These are phyloP conservation scores for Coprinopsis sp. DNA, from an alignment of 768 basidiomycete genomes.

Conservation along the genomic window DNA sequence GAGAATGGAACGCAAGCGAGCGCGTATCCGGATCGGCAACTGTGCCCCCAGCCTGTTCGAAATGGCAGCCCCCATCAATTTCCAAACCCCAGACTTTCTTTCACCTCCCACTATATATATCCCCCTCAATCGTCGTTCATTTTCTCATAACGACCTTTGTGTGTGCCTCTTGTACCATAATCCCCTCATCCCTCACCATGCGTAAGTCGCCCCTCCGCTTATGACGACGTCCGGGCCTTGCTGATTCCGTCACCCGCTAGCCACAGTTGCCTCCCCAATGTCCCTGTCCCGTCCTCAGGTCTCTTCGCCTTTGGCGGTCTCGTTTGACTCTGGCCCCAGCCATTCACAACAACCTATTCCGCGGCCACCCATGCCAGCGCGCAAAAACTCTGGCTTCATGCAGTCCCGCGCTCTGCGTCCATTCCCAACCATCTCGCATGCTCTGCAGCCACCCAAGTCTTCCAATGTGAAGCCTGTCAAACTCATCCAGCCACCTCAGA, in stretches of 20 bases:
- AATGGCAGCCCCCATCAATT: too few species aligned
- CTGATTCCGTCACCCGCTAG: conserved; percentile 16
- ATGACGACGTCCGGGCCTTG: neutral
- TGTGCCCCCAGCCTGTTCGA: too few species aligned
- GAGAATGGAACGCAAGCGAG: too few species aligned
- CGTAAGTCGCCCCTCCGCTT: conserved; percentile 1
- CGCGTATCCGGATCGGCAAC: too few species aligned
- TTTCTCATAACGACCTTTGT: too few species aligned
- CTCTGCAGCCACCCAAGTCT: conserved; percentile 31
- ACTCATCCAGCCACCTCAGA: conserved; percentile 74
- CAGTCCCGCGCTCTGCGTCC: conserved; percentile 74
- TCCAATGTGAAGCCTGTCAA: conserved; percentile 45
- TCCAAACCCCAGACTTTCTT: too few species aligned
- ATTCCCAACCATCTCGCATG: conserved; percentile 59
- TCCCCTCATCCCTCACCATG: conserved; percentile 7
- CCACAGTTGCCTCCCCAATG: conserved; percentile 36
- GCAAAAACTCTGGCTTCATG: conserved; percentile 50
- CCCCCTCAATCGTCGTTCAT: too few species aligned
- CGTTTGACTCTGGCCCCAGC: conserved; percentile 22
- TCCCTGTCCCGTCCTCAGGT: conserved; percentile 49
- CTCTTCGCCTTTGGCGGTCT: conserved; percentile 59
- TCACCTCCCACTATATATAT: too few species aligned
- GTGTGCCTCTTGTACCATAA: too few species aligned
- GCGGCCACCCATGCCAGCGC: conserved; percentile 35
- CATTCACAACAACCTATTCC: conserved; percentile 19